Evolutionary conservation across 2,329 filamentous ascomycete genomes (phyloP), one percentile per base, ranked within the genome.

Genomic region (Drechslera avenae): DNA sequence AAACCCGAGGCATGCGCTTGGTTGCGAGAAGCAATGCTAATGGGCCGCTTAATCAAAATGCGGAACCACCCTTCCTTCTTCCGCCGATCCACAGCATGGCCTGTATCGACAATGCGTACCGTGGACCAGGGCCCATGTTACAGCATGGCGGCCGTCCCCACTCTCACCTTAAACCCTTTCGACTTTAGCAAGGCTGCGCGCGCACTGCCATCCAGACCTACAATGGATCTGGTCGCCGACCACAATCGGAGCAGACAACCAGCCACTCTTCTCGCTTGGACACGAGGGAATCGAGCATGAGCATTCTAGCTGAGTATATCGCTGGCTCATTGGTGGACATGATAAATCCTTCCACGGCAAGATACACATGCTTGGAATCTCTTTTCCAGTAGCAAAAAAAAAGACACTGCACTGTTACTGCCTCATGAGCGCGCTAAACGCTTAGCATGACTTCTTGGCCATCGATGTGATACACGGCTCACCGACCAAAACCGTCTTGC

Each of bases 31-130:
- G 36, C 31, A 31, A 47, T 41, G 16, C 31, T 19, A 47, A 33
- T 47, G 31, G 31, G 21, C 36, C 36, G 45, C 36, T 47, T 40
- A 28, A 41, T 18, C 18, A 39, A 17, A 40, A 17, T 30, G 48
- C 48, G 49, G 49, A 45, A 52, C 39, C 44, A 41, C 48, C 48
- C 43, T 46, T 39, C 44, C 39, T 39, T 34, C 32, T n/a, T 16
- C 49, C 44, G 49, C 49, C 19, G 26, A 34, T 33, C 49, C 37
- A 40, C 35, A 30, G 10, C 6, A 13, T 39, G 30, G 17, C 30
- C 31, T 40, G 6, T 21, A 32, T 39, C 36, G 47, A 46, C 30
- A 28, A 31, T 16, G 16, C 31, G 35, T 28, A 39, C 34, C 8
- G 26, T 28, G 26, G 10, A 28, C 26, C 10, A 28, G 4, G 26